These are phyloP conservation scores for Trichomonas gallinae DNA, from an alignment of 208 protist species.

Conservation along the genomic window DNA sequence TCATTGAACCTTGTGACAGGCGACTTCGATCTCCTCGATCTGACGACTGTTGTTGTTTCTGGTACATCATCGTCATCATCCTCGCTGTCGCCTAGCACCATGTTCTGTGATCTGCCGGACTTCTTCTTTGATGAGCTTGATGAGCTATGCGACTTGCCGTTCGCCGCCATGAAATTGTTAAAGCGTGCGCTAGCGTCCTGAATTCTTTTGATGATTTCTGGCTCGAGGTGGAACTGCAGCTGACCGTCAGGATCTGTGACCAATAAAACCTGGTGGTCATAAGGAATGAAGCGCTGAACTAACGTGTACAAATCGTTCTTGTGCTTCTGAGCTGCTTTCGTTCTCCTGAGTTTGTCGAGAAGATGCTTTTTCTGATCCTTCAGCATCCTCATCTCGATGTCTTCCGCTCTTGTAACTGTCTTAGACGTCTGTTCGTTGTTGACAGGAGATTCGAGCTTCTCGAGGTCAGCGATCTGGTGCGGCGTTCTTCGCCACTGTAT, in stretches of 20 bases:
- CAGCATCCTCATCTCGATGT: not conserved
- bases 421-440: not conserved
- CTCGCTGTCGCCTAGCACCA: not conserved
- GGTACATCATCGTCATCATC: not conserved
- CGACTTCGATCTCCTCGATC: not conserved
- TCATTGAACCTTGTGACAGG: not conserved
- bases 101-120: not conserved
- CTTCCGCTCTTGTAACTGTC: not conserved
- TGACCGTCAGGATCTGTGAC: not conserved
- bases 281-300: not conserved
- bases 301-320: not conserved
- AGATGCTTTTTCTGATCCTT: not conserved
- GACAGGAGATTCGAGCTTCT: not conserved
- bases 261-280: not conserved
- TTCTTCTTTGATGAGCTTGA: not conserved
- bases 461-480: not conserved
- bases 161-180: not conserved
- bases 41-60: not conserved
- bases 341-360: not conserved
- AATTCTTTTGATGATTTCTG: not conserved
- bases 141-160: not conserved
- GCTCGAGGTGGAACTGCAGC: not conserved
- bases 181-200: not conserved
- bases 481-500: not conserved
- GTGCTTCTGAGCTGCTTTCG: not conserved